Percentiles rank a stretch among this genome's conserved stretches.
Conservation (phyloP, 345 rosid species). For the Populus euphratica region DNA sequence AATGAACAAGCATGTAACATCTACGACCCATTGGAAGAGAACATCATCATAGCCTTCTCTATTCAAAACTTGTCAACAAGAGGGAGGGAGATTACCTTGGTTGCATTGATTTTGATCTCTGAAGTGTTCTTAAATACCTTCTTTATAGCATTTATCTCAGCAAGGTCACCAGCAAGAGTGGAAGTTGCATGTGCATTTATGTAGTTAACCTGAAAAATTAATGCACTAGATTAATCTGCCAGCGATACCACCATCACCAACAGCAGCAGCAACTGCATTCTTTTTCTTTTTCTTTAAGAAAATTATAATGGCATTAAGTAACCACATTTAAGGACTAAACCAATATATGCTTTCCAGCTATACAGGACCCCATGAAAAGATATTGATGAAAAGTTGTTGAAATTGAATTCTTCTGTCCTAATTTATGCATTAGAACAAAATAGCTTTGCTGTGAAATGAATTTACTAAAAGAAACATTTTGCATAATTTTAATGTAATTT, state of each 20-base stretch:
- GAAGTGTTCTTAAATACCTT: slow-evolving; percentile 84
- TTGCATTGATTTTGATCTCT: slow-evolving; percentile 89
- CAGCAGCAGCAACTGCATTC: neutral
- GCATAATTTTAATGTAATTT: neutral
- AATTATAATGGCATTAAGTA: neutral
- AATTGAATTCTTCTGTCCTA: no score
- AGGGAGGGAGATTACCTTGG: slow-evolving; percentile 58
- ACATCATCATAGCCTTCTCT: neutral
- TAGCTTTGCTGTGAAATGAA: neutral
- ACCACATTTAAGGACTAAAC: neutral
- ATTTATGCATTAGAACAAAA: neutral
- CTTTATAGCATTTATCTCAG: slow-evolving; percentile 93
- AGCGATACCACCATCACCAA: neutral
- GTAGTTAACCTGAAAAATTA: slow-evolving; percentile 71
- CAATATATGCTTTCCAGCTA: neutral
- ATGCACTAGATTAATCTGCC: slow-evolving; percentile 4
- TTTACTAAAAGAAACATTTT: neutral
- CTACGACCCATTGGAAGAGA: slow-evolving; percentile 2
- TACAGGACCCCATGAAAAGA: neutral
- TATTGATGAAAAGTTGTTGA: neutral
- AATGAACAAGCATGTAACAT: slow-evolving; percentile 1
- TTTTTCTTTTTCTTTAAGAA: no score
- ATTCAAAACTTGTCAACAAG: slow-evolving; percentile 1
- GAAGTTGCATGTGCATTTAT: slow-evolving; percentile 98
- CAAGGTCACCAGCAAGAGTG: slow-evolving; percentile 96